phyloP scores from a whole-genome alignment of 805 yeast genomes.

The Metschnikowia lochheadii region DNA sequence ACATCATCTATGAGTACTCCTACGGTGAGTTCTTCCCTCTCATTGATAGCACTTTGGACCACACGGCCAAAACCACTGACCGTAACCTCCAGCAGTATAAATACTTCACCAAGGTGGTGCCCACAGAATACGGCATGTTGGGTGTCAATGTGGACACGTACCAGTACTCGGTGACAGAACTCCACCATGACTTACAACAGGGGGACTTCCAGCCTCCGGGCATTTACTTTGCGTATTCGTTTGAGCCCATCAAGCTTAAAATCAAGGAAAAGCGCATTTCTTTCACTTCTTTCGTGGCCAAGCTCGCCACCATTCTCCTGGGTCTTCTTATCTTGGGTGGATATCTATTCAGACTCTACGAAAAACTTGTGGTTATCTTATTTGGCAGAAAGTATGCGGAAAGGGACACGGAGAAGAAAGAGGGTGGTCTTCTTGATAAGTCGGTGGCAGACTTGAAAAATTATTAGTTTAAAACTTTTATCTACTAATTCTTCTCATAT shows the following conservation, averaged over 20 bases:
- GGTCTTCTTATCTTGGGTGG: conserved; percentile 70
- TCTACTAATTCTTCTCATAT: neutral
- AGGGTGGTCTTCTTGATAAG: conserved; percentile 30
- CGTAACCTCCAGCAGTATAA: conserved; percentile 49
- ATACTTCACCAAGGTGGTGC: conserved; percentile 77
- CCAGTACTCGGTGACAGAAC: conserved; percentile 74
- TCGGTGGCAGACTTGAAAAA: conserved; percentile 6
- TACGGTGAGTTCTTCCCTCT: conserved; percentile 89
- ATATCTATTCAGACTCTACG: conserved; percentile 58
- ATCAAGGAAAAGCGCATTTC: conserved; percentile 70
- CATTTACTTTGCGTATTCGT: conserved; percentile 75
- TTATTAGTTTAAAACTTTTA: neutral
- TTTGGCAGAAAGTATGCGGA: conserved; percentile 57
- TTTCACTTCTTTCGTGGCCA: conserved; percentile 71
- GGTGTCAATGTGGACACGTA: conserved; percentile 76
- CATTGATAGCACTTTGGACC: conserved; percentile 83
- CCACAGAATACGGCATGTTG: conserved; percentile 67
- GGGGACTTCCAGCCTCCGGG: conserved; percentile 53
- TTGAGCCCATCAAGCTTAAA: conserved; percentile 77
- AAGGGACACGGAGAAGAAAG: conserved; percentile 44
- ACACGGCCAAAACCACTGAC: conserved; percentile 55
- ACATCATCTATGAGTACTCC: conserved; percentile 79
- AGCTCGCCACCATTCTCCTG: conserved; percentile 77
- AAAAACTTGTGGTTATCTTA: conserved; percentile 44
- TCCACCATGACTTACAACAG: conserved; percentile 26